A percentile compares a stretch with the other conserved stretches of the same genome.
phyloP scores from a whole-genome alignment of 2,329 filamentous ascomycete species.

The Talaromyces sp. region DNA sequence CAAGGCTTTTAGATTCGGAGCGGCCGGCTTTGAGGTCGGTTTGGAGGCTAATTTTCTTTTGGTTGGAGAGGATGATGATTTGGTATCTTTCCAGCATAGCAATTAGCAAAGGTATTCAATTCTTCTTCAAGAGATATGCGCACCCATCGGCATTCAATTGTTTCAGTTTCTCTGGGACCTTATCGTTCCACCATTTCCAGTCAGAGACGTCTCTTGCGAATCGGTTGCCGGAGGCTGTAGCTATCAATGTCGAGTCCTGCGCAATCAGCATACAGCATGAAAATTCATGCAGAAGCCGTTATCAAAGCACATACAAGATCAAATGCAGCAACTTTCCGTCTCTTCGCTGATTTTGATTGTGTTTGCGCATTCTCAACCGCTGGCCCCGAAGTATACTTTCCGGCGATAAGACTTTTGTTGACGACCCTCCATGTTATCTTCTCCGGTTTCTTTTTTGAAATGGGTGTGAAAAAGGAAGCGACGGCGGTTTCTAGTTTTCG shows the following conservation, averaged over 20 bases:
- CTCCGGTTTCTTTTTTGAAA: conserved; percentile 78
- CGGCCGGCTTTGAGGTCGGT: conserved; percentile 69
- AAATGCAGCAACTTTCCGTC: conserved; percentile 44
- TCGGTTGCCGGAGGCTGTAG: conserved; percentile 73
- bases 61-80: conserved; percentile 81
- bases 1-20: conserved; percentile 63
- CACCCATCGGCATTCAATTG: conserved; percentile 69
- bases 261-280: background rate
- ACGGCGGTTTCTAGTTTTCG: conserved; percentile 52
- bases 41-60: conserved; percentile 75
- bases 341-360: conserved; percentile 18
- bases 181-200: conserved; percentile 90
- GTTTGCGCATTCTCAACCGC: conserved; percentile 15
- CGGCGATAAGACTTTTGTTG: conserved; percentile 71
- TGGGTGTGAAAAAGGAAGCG: conserved; percentile 81
- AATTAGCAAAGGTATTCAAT: background rate
- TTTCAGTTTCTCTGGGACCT: conserved; percentile 65
- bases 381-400: conserved; percentile 53
- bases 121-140: conserved; percentile 17
- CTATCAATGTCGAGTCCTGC: conserved; percentile 84
- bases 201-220: conserved; percentile 69
- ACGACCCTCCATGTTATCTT: conserved; percentile 65
- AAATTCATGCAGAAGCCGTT: background rate
- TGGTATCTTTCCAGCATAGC: conserved; percentile 56
- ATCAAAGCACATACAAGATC: conserved; percentile 38